Percentiles rank a stretch among this genome's conserved stretches.
Evolutionary conservation across 2,329 filamentous ascomycete genomes (phyloP).

Genomic region (Pseudonectria buxi): DNA sequence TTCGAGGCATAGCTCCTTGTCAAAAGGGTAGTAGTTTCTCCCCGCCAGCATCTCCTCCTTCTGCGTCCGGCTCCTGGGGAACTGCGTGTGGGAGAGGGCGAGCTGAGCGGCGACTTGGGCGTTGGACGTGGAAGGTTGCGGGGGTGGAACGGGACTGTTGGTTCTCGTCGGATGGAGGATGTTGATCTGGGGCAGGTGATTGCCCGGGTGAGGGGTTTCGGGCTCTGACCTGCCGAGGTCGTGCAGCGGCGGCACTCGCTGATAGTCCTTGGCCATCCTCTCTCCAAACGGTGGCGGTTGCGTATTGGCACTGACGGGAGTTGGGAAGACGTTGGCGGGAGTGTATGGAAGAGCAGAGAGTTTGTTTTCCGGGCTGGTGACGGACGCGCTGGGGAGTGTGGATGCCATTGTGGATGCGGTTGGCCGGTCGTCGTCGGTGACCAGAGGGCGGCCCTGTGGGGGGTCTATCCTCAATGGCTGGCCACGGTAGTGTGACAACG

Average conservation of each 20-base stretch:
- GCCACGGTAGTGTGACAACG: conserved; percentile 53
- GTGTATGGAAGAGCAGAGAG: conserved; percentile 52
- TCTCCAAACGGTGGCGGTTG: conserved; percentile 40
- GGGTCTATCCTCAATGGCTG: conserved; percentile 57
- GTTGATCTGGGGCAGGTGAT: conserved; percentile 50
- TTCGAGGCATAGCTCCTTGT: conserved; percentile 71
- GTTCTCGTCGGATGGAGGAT: conserved; percentile 45
- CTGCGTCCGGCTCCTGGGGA: conserved; percentile 51
- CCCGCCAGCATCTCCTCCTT: conserved; percentile 87
- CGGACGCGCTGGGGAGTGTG: conserved; percentile 51
- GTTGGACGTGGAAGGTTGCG: conserved; percentile 34
- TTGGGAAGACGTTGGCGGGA: conserved; percentile 51
- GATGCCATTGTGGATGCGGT: conserved; percentile 57
- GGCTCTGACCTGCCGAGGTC: conserved; percentile 51
- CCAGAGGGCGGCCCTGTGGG: conserved; percentile 49
- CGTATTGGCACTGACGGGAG: conserved; percentile 53
- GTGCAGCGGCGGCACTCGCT: conserved; percentile 54
- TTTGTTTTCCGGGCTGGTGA: conserved; percentile 54
- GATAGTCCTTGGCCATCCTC: conserved; percentile 50
- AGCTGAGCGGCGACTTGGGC: conserved; percentile 53
- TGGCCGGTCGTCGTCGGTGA: conserved; percentile 51
- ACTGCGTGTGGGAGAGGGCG: conserved; percentile 50
- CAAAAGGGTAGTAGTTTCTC: conserved; percentile 71
- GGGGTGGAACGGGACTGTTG: conserved; percentile 39
- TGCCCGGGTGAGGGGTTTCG: conserved; percentile 46